Conservation (phyloP, 768 basidiomycete genomes). For the Rhizopogon vinicolor region DNA sequence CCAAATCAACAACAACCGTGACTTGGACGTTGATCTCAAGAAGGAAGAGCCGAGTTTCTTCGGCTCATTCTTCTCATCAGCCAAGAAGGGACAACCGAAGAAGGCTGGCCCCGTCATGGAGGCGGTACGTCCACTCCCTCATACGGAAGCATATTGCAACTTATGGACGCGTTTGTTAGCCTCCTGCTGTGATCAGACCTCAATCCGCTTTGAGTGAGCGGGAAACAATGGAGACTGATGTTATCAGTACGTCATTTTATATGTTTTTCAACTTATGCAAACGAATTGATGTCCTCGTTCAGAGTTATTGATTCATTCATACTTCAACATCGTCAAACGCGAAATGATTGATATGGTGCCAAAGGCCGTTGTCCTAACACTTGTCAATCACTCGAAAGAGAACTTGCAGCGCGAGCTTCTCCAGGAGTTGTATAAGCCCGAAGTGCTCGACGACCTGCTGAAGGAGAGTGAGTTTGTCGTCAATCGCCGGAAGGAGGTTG, state of each 20-base stretch:
- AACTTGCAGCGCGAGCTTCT: slow-evolving; percentile 90
- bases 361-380: slow-evolving; percentile 87
- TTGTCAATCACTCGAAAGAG: slow-evolving; percentile 93
- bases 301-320: slow-evolving; percentile 95
- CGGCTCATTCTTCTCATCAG: slow-evolving; percentile 87
- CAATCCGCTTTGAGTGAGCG: slow-evolving; percentile 89
- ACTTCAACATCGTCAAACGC: slow-evolving; percentile 97
- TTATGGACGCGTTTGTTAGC: slow-evolving; percentile 33
- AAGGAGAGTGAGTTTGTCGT: slow-evolving; percentile 94
- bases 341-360: slow-evolving; percentile 99
- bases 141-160: neutral
- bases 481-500: slow-evolving; percentile 88
- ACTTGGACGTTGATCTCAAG: slow-evolving; percentile 86
- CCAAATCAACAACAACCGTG: slow-evolving; percentile 87
- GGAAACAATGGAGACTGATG: slow-evolving; percentile 98
- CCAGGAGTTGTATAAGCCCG: slow-evolving; percentile 95
- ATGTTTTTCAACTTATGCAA: neutral
- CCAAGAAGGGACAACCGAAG: slow-evolving; percentile 56
- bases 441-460: slow-evolving; percentile 89
- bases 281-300: slow-evolving; percentile 5
- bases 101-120: slow-evolving; percentile 60
- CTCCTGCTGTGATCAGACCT: slow-evolving; percentile 84
- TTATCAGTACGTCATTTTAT: slow-evolving; percentile 79
- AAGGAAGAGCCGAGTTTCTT: slow-evolving; percentile 93
- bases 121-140: slow-evolving; percentile 32